These are phyloP conservation scores for Noccaea caerulescens DNA, from an alignment of 345 rosid species.

Conservation along the genomic window DNA sequence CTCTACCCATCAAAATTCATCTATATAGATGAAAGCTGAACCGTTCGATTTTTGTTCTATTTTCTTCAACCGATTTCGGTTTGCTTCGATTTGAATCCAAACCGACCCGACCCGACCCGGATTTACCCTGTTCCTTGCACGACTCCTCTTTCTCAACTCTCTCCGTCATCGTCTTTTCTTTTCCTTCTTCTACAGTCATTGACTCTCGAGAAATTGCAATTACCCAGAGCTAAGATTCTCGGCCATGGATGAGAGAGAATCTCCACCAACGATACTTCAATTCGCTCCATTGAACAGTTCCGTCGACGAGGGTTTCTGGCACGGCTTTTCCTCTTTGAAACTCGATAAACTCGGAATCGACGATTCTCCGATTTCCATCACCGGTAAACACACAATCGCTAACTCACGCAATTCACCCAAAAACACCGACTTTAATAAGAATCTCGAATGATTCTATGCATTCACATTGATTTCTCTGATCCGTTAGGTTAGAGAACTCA, in stretches of 20 bases:
- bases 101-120: constrained; percentile 19
- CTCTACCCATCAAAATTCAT: too few relatives aligned
- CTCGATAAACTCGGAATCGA: constrained; percentile 87
- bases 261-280: constrained; percentile 54
- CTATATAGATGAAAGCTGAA: not conserved
- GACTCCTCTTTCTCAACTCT: constrained; percentile 21
- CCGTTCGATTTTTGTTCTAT: not conserved
- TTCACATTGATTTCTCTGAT: constrained; percentile 15
- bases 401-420: not conserved
- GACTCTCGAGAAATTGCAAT: constrained; percentile 22
- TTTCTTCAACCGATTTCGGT: not conserved
- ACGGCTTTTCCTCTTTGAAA: constrained; percentile 77
- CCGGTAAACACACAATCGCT: constrained; percentile 49
- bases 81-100: constrained; percentile 22
- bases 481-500: constrained; percentile 32
- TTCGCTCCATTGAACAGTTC: constrained; percentile 80
- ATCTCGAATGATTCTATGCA: not conserved
- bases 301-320: constrained; percentile 97
- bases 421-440: not conserved
- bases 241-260: constrained; percentile 32
- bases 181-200: constrained; percentile 1
- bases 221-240: constrained; percentile 28
- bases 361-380: constrained; percentile 81
- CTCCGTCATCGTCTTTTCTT: constrained; percentile 30
- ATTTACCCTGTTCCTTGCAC: constrained; percentile 39